These are phyloP conservation scores for Kingdonia uniflora DNA, from an alignment of 164 flowering plant species.

Conservation along the genomic window DNA sequence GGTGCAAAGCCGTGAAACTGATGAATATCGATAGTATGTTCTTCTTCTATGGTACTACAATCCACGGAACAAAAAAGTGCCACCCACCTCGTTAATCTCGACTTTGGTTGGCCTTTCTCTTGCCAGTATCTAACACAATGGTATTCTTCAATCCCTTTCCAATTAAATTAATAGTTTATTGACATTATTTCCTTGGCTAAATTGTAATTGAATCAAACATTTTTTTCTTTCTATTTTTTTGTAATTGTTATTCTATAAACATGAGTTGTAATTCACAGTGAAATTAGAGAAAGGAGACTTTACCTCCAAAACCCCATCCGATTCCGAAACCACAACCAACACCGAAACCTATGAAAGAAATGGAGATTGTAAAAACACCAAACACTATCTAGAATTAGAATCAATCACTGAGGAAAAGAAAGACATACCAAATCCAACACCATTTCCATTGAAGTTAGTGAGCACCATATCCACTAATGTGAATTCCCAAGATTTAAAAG, in stretches of 20 bases:
- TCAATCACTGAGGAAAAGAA: background rate
- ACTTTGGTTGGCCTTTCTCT: too few species aligned
- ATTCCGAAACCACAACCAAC: slow-evolving; percentile 85
- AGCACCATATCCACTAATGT: slow-evolving; percentile 65
- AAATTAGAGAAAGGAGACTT: background rate
- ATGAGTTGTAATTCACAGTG: background rate
- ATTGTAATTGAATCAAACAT: background rate
- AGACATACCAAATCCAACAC: slow-evolving; percentile 72
- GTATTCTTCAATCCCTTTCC: background rate
- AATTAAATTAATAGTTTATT: background rate
- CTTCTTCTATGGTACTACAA: too few species aligned
- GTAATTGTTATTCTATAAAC: background rate
- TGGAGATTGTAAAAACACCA: background rate
- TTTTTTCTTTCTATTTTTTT: too few species aligned
- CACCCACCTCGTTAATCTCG: too few species aligned
- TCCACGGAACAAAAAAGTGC: too few species aligned
- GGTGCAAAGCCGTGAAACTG: too few species aligned
- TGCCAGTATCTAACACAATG: background rate
- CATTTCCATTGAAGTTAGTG: slow-evolving; percentile 63
- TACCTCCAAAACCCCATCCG: slow-evolving; percentile 98
- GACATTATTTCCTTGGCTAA: background rate
- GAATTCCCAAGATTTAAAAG: too few species aligned
- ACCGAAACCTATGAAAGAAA: slow-evolving; percentile 50
- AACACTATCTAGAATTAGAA: background rate
- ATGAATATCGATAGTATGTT: too few species aligned